A percentile compares a stretch with the other conserved stretches of the same genome.
Conservation (phyloP, 164 flowering plant genomes). For the Magnolia changhungtana region DNA sequence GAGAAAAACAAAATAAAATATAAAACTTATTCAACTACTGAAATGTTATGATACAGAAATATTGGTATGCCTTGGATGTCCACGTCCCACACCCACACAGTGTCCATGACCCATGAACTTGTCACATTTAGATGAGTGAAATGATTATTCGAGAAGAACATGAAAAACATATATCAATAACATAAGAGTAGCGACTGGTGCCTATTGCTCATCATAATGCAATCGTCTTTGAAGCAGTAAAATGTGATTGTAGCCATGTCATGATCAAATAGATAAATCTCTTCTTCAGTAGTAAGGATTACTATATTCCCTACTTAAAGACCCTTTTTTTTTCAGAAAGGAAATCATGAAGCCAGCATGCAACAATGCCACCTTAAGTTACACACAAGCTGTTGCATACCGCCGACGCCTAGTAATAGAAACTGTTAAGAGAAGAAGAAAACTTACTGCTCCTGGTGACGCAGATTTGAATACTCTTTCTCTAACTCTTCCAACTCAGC, state of each 20-base stretch:
- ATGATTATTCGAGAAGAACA: too few species aligned
- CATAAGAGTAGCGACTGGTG: too few species aligned
- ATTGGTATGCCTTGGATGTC: neutral
- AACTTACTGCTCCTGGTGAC: constrained; percentile 61
- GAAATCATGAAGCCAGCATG: neutral
- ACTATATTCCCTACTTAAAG: neutral
- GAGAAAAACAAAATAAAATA: neutral
- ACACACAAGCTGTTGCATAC: neutral
- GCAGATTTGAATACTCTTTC: constrained; percentile 58
- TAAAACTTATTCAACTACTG: neutral
- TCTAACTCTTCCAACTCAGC: constrained; percentile 80
- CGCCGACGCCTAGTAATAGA: neutral
- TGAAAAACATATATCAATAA: too few species aligned
- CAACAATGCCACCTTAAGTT: neutral
- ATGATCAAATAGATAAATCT: too few species aligned
- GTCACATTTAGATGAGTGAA: too few species aligned
- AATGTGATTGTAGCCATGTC: too few species aligned
- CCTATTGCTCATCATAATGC: too few species aligned
- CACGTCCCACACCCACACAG: too few species aligned
- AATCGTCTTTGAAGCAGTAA: too few species aligned
- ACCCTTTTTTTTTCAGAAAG: neutral
- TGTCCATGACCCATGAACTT: too few species aligned
- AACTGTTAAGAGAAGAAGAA: neutral
- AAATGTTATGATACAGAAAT: neutral
- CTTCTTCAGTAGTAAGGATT: neutral